Conservation (phyloP, 805 yeast species). For the Schwanniomyces yamadae region DNA sequence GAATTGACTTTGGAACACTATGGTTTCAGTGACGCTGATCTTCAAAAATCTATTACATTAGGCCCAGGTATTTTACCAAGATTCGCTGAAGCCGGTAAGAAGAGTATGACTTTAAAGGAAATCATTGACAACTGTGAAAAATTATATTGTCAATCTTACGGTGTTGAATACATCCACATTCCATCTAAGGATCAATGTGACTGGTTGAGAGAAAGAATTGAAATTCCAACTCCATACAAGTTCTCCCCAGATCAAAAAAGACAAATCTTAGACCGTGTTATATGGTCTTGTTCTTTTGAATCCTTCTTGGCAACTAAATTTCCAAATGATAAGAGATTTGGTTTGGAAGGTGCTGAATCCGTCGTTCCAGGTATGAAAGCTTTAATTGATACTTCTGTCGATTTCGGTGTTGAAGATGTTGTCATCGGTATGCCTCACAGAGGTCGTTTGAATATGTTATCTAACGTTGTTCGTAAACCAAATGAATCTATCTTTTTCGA, state of each 20-base stretch:
- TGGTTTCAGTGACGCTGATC: slow-evolving; percentile 84
- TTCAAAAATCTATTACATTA: slow-evolving; percentile 77
- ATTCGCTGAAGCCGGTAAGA: slow-evolving; percentile 66
- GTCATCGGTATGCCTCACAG: slow-evolving; percentile 99
- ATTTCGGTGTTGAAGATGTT: slow-evolving; percentile 89
- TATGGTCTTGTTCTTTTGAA: slow-evolving; percentile 96
- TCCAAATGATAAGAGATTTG: slow-evolving; percentile 98
- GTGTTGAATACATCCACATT: slow-evolving; percentile 94
- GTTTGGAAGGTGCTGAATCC: slow-evolving; percentile 97
- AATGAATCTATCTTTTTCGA: slow-evolving; percentile 97
- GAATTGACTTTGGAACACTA: slow-evolving; percentile 92
- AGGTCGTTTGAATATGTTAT: slow-evolving; percentile 96
- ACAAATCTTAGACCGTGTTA: slow-evolving; percentile 91
- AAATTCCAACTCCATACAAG: slow-evolving; percentile 83
- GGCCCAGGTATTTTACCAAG: slow-evolving; percentile 98
- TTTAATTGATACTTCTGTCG: slow-evolving; percentile 89
- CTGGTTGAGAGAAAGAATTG: slow-evolving; percentile 97
- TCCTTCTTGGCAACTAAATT: slow-evolving; percentile 89
- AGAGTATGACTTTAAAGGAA: slow-evolving; percentile 72
- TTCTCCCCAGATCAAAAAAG: slow-evolving; percentile 88
- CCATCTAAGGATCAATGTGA: slow-evolving; percentile 95
- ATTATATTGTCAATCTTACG: slow-evolving; percentile 84
- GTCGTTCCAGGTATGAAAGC: slow-evolving; percentile 97
- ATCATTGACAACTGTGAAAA: slow-evolving; percentile 75
- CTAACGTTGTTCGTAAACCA: slow-evolving; percentile 98